Percentiles rank a stretch among this genome's conserved stretches.
These are phyloP conservation scores for Prunus mongolica DNA, from an alignment of 306 rosid genomes.

Conservation along the genomic window DNA sequence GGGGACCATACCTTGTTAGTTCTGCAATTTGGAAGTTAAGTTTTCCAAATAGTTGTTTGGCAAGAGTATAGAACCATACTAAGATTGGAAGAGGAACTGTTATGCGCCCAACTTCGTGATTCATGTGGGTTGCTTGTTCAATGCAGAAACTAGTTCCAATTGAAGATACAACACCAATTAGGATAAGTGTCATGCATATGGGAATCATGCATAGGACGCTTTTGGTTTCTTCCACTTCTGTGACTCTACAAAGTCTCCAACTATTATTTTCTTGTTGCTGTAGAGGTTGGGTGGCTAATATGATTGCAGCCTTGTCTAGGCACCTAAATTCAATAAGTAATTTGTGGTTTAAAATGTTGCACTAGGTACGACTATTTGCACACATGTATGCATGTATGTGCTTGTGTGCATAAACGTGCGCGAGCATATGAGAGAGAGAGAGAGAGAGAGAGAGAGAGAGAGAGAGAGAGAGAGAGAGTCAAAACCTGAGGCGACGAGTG, in stretches of 20 bases:
- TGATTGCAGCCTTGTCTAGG: conserved; percentile 36
- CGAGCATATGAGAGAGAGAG: no score
- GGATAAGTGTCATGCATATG: conserved; percentile 7
- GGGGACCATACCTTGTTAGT: not conserved
- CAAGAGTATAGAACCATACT: not conserved
- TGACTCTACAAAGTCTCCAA: conserved; percentile 29
- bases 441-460: no score
- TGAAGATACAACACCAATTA: conserved; percentile 20
- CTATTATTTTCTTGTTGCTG: conserved; percentile 11
- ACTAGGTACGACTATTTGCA: no score
- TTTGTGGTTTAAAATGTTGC: no score
- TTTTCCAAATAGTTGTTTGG: not conserved
- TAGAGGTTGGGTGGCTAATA: not conserved
- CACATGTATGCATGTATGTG: no score
- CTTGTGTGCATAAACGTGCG: no score
- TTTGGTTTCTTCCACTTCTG: conserved; percentile 35
- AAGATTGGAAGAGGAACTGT: conserved; percentile 19
- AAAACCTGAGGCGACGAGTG: conserved; percentile 16
- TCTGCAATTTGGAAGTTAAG: not conserved
- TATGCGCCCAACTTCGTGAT: conserved; percentile 22
- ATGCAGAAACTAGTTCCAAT: conserved; percentile 19
- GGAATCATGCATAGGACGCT: conserved; percentile 17
- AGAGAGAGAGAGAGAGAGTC: not conserved
- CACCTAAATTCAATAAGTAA: conserved; percentile 8
- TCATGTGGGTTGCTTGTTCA: conserved; percentile 27